phyloP scores from a whole-genome alignment of 805 yeast species.

The Pichia rugopelliculosa region DNA sequence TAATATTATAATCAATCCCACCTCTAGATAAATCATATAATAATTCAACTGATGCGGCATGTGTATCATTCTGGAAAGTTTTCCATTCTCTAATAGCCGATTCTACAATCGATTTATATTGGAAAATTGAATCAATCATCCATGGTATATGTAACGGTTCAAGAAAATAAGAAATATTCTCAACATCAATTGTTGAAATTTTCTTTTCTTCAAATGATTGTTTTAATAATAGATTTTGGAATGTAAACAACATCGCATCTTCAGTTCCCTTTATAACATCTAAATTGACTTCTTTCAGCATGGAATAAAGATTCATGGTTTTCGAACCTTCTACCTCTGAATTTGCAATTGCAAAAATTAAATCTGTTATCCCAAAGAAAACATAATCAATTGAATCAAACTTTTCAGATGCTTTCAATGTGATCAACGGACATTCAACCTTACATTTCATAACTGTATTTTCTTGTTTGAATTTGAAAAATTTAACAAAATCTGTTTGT shows the following conservation, averaged over 20 bases:
- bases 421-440: conserved; percentile 39
- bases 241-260: conserved; percentile 9
- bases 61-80: conserved; percentile 9
- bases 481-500: conserved; percentile 43
- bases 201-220: conserved; percentile 1
- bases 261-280: conserved; percentile 7
- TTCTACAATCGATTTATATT: conserved; percentile 4
- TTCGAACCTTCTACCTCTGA: conserved; percentile 10
- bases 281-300: conserved; percentile 11
- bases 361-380: conserved; percentile 29
- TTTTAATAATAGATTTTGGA: conserved; percentile 5
- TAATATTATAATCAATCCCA: conserved; percentile 38
- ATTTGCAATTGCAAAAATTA: conserved; percentile 29
- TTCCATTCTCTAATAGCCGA: conserved; percentile 7
- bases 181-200: conserved; percentile 12
- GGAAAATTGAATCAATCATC: conserved; percentile 11
- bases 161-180: conserved; percentile 13
- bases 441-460: conserved; percentile 24
- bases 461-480: conserved; percentile 5
- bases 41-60: conserved; percentile 30
- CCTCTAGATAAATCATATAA: conserved; percentile 36
- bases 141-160: conserved; percentile 19
- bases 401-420: conserved; percentile 17
- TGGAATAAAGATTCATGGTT: conserved; percentile 5
- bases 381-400: conserved; percentile 20